These are phyloP conservation scores for Kwoniella pini DNA, from an alignment of 768 basidiomycete species.

Conservation along the genomic window DNA sequence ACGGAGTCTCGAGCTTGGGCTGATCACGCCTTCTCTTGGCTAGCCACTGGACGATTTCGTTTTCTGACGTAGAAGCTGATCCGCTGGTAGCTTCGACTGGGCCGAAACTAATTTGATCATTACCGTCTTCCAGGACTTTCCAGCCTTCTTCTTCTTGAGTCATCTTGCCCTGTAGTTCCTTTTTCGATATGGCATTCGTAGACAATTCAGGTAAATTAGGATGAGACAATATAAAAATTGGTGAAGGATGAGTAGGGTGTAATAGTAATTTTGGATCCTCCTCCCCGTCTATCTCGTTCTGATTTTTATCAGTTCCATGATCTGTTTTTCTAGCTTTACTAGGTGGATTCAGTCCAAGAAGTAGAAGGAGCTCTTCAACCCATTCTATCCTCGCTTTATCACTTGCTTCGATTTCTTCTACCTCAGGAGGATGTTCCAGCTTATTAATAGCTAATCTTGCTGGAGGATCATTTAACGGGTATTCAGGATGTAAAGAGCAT, in stretches of 20 bases:
- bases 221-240: constrained; percentile 64
- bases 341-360: constrained; percentile 59
- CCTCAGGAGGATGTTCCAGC: constrained; percentile 21
- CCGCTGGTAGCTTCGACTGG: neutral
- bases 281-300: constrained; percentile 23
- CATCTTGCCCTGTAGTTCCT: constrained; percentile 42
- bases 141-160: constrained; percentile 3
- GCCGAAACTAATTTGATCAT: constrained; percentile 61
- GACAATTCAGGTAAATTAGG: constrained; percentile 55
- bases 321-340: constrained; percentile 39
- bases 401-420: constrained; percentile 29
- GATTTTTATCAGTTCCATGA: neutral
- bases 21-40: constrained; percentile 20
- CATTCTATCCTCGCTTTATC: constrained; percentile 52
- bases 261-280: constrained; percentile 40
- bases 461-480: constrained; percentile 55
- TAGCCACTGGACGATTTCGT: constrained; percentile 19
- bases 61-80: neutral
- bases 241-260: constrained; percentile 59
- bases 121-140: constrained; percentile 62
- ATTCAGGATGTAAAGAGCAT: constrained; percentile 66
- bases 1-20: constrained; percentile 19
- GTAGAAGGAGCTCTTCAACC: constrained; percentile 54
- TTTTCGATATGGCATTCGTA: constrained; percentile 53
- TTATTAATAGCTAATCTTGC: constrained; percentile 40